Evolutionary conservation across 164 flowering plant genomes (phyloP).

Genomic region (Amborella trichopoda): DNA sequence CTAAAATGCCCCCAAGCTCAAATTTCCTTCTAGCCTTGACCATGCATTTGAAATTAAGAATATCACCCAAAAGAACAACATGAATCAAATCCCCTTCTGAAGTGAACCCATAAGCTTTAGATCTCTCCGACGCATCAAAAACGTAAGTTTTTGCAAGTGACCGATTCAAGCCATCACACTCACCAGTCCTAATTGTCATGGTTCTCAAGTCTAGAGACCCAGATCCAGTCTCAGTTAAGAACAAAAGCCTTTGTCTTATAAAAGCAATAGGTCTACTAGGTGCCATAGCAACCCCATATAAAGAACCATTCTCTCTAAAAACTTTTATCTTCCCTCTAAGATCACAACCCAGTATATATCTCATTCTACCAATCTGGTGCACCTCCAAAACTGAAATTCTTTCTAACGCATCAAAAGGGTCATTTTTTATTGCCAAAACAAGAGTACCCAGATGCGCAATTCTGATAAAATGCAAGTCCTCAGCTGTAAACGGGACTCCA

Average conservation of each 20-base stretch:
- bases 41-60: conserved; percentile 84
- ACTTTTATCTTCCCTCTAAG: conserved; percentile 48
- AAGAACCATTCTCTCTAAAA: conserved; percentile 55
- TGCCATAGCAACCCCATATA: conserved; percentile 47
- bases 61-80: conserved; percentile 67
- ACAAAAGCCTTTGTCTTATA: conserved; percentile 86
- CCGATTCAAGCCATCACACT: conserved; percentile 81
- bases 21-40: conserved; percentile 71
- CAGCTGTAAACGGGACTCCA: conserved; percentile 23
- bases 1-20: conserved; percentile 51
- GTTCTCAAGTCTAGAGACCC: conserved; percentile 87
- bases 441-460: conserved; percentile 39
- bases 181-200: conserved; percentile 69
- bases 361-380: conserved; percentile 71
- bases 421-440: conserved; percentile 6
- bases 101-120: conserved; percentile 87
- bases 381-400: conserved; percentile 51
- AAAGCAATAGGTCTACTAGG: conserved; percentile 59
- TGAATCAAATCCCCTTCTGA: conserved; percentile 76
- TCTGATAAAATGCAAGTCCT: conserved; percentile 50
- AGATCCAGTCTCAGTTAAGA: conserved; percentile 79
- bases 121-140: conserved; percentile 78
- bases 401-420: conserved; percentile 8
- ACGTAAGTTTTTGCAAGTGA: conserved; percentile 54
- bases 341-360: conserved; percentile 55